Evolutionary conservation across 768 basidiomycete species (phyloP).

Genomic region (Tylopilus felleus): DNA sequence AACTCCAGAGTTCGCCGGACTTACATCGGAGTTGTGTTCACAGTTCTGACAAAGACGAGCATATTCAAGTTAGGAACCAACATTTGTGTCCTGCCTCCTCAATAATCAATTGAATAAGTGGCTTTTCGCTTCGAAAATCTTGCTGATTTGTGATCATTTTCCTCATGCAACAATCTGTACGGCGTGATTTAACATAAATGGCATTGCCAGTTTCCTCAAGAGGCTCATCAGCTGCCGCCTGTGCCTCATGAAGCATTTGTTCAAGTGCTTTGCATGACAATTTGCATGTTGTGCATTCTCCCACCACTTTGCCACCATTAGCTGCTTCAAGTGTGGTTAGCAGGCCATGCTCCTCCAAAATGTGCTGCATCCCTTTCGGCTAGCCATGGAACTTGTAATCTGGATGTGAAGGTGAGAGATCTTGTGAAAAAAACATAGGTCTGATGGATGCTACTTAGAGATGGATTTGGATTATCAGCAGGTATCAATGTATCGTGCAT

Average conservation of each 20-base stretch:
- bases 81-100: constrained; percentile 25
- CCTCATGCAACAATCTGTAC: no score
- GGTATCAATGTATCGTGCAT: not conserved
- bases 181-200: no score
- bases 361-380: not conserved
- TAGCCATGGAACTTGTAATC: not conserved
- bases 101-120: constrained; percentile 2
- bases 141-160: not conserved
- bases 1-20: no score
- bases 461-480: not conserved
- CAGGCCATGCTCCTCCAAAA: not conserved
- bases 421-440: not conserved
- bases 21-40: no score
- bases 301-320: not conserved
- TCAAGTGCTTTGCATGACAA: not conserved
- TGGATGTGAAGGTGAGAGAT: not conserved
- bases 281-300: not conserved
- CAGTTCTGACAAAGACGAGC: no score
- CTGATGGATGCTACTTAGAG: not conserved
- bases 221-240: not conserved
- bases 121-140: not conserved
- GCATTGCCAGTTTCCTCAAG: no score
- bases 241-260: not conserved
- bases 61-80: constrained; percentile 31
- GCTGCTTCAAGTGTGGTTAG: not conserved